Conservation (phyloP, 2,329 filamentous ascomycete genomes). For the Sclerotinia subarctica region DNA sequence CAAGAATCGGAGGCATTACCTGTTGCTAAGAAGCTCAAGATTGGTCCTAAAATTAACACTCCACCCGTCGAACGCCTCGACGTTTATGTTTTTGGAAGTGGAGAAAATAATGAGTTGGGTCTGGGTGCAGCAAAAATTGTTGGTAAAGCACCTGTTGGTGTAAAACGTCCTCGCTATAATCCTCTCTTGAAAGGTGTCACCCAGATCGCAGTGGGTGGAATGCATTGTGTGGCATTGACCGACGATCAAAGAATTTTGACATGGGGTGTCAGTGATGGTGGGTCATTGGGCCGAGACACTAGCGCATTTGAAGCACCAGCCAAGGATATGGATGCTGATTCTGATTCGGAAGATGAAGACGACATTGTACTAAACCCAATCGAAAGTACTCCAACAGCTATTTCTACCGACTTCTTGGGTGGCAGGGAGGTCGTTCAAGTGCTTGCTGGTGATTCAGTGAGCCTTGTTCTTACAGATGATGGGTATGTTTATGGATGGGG, state of each 20-base stretch:
- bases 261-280: constrained; percentile 86
- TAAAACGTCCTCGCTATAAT: constrained; percentile 72
- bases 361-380: constrained; percentile 66
- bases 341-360: constrained; percentile 43
- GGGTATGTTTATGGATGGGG: constrained; percentile 81
- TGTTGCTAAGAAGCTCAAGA: constrained; percentile 9
- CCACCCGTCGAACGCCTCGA: constrained; percentile 48
- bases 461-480: constrained; percentile 71
- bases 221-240: constrained; percentile 76
- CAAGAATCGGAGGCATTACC: constrained; percentile 4
- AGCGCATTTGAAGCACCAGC: constrained; percentile 55
- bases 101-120: constrained; percentile 76
- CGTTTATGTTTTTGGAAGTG: constrained; percentile 78
- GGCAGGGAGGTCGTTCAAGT: constrained; percentile 39
- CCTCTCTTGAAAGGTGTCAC: constrained; percentile 63
- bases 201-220: constrained; percentile 73
- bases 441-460: constrained; percentile 69
- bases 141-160: constrained; percentile 62
- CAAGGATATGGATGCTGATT: constrained; percentile 51
- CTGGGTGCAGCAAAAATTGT: constrained; percentile 65
- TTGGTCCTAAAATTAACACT: constrained; percentile 3
- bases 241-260: constrained; percentile 78
- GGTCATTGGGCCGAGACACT: constrained; percentile 74
- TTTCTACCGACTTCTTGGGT: constrained; percentile 3
- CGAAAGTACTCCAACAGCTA: constrained; percentile 61